Conservation (phyloP, 352 stramenopile genomes). For the Phytophthora boehmeriae region DNA sequence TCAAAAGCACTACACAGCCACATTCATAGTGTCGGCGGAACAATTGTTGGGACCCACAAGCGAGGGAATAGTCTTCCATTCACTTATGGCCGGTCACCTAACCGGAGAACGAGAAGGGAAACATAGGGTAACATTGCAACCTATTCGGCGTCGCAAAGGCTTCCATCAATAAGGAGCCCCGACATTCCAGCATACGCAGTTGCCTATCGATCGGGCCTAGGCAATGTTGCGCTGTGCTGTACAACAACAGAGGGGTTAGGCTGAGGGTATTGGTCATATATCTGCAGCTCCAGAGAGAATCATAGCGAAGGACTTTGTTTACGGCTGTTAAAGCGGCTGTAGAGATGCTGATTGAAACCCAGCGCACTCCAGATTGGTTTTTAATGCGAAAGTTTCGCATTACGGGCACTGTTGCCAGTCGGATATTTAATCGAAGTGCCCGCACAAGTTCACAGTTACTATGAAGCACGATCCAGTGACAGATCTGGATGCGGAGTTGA, state of each 20-base stretch:
- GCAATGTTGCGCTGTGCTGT: constrained; percentile 4
- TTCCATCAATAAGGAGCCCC: not conserved
- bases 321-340: constrained; percentile 2
- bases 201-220: constrained; percentile 8
- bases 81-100: constrained; percentile 3
- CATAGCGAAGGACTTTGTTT: not conserved
- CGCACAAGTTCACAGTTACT: too few relatives aligned
- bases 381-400: constrained; percentile 7
- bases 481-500: too few relatives aligned
- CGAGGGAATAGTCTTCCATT: constrained; percentile 5
- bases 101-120: constrained; percentile 2
- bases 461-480: too few relatives aligned
- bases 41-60: constrained; percentile 8
- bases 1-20: not conserved
- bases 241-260: constrained; percentile 1
- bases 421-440: constrained; percentile 6
- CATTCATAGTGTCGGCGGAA: constrained; percentile 4
- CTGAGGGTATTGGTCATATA: constrained; percentile 1
- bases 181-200: constrained; percentile 1
- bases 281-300: not conserved
- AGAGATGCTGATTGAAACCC: not conserved
- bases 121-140: constrained; percentile 2
- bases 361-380: constrained; percentile 4
- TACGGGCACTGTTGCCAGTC: constrained; percentile 8
- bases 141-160: constrained; percentile 2